These are phyloP conservation scores for Artemisia tridentata DNA, from an alignment of 129 eudicot genomes.

Conservation along the genomic window DNA sequence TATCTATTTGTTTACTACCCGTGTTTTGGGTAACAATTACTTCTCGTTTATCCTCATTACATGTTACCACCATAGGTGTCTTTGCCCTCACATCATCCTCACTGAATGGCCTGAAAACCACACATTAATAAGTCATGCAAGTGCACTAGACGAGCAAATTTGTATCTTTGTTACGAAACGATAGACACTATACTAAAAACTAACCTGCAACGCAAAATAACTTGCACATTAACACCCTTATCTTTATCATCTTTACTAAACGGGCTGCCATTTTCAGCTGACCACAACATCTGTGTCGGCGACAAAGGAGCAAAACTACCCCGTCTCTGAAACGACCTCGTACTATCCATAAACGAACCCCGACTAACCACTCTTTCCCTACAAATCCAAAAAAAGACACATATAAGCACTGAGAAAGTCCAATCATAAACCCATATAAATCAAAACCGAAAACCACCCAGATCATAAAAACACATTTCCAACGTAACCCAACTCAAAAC, in stretches of 20 bases:
- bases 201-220: conserved; percentile 58
- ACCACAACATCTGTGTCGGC: conserved; percentile 48
- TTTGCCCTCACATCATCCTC: conserved; percentile 48
- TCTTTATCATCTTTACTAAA: conserved; percentile 42
- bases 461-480: not conserved
- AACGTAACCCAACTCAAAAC: too few species aligned
- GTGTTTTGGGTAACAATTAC: conserved; percentile 43
- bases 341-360: conserved; percentile 39
- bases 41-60: conserved; percentile 50
- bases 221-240: conserved; percentile 60
- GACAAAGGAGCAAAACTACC: conserved; percentile 38
- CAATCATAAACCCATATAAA: too few species aligned
- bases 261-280: conserved; percentile 42
- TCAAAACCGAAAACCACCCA: too few species aligned
- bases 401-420: not conserved
- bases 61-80: conserved; percentile 41
- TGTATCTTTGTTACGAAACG: too few species aligned
- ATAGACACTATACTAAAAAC: not conserved
- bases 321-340: conserved; percentile 39
- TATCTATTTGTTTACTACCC: conserved; percentile 56
- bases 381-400: conserved; percentile 2
- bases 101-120: conserved; percentile 47
- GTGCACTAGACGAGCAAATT: not conserved
- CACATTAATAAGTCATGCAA: not conserved
- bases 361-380: conserved; percentile 35